phyloP scores from a whole-genome alignment of 106 monocot species.

The Iris macrosiphon region DNA sequence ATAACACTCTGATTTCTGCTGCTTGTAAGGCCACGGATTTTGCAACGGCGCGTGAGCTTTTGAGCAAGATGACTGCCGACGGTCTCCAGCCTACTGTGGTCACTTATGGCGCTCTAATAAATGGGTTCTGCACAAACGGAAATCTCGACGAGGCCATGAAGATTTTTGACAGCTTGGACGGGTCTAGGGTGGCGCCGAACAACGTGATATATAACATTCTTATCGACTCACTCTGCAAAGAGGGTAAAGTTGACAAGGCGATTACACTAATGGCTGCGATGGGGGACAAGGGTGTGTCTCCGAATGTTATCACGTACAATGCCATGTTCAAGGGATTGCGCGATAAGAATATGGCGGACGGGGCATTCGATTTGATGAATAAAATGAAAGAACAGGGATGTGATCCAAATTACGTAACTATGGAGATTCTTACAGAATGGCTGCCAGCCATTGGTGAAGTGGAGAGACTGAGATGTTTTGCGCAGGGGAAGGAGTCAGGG shows the following conservation, averaged over 20 bases:
- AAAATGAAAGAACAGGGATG: constrained; percentile 56
- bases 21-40: constrained; percentile 50
- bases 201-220: constrained; percentile 53
- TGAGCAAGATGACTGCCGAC: constrained; percentile 45
- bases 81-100: constrained; percentile 40
- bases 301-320: constrained; percentile 54
- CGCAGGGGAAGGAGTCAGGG: constrained; percentile 19
- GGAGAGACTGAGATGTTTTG: constrained; percentile 42
- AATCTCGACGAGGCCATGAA: constrained; percentile 48
- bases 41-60: constrained; percentile 27
- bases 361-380: constrained; percentile 55
- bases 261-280: constrained; percentile 54
- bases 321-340: constrained; percentile 42
- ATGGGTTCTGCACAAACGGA: constrained; percentile 59
- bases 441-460: constrained; percentile 53
- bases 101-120: constrained; percentile 71
- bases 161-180: constrained; percentile 43
- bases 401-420: constrained; percentile 44
- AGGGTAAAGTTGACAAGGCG: constrained; percentile 19
- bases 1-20: constrained; percentile 63
- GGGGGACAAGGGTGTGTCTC: constrained; percentile 31
- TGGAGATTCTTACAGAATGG: constrained; percentile 79
- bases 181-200: constrained; percentile 21
- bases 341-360: constrained; percentile 29
- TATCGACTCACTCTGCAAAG: constrained; percentile 39